Base-by-base conservation (phyloP, 2,329 filamentous ascomycete genomes). In the Xenosphaeropsis pyriputrescens region DNA sequence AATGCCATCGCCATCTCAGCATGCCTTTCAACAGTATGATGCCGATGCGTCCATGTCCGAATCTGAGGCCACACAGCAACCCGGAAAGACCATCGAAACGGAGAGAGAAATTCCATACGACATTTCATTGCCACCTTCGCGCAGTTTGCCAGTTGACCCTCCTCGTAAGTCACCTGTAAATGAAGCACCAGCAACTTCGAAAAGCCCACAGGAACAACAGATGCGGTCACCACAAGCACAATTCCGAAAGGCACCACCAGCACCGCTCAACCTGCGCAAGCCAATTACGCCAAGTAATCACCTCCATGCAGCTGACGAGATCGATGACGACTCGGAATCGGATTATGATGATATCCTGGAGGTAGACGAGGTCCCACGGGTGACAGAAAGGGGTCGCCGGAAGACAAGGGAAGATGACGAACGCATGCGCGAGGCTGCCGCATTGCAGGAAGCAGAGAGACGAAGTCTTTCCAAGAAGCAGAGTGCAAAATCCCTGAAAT, bases 401-500 rank as follows among this genome's bases (percentile, higher is more conserved):
- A 85, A 81, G 57, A 94, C 86, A 2, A 72, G 88, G 37, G 85
- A 89, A 55, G 85, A 94, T 43, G 88, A 95, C 50, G 85, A 95
- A 47, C 69, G 70, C 39, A 72, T 85, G 39, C 75, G 88, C 35
- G 84, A 89, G 52, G 65, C 75, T 12, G 57, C 77, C n/a, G 74
- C 71, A 1, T 55, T 71, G 34, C 69, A 75, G 50, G 77, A 86
- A 49, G 72, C 79, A 11, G 79, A 85, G 50, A 67, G 70, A 18
- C 70, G 79, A 41, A 86, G 81, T 56, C 61, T 73, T 19, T 88
- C 83, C 0, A 84, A 82, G 55, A 85, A 82, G 64, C 77, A 70
- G 53, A 67, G 63, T 45, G 63, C 62, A 42, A 65, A 65, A 47
- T 67, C 64, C 47, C 67, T 68, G 30, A 65, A 65, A 38, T 59